Evolutionary conservation across 805 yeast species (phyloP).

Genomic region (Ogataea neopini): DNA sequence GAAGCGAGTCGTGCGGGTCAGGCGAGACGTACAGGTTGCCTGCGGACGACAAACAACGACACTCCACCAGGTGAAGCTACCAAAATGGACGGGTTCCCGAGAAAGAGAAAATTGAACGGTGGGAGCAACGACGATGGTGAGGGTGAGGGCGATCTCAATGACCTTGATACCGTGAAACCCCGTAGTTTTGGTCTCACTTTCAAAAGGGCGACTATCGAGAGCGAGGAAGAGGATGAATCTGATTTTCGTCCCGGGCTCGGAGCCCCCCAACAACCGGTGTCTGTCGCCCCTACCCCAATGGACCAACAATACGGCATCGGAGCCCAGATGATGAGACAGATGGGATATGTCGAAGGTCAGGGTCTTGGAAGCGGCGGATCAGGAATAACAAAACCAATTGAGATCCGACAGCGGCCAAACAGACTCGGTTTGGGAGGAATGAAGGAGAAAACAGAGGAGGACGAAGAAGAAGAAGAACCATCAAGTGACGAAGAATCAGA

Average conservation of each 20-base stretch:
- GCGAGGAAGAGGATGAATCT: not conserved
- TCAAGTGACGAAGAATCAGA: not conserved
- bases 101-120: slow-evolving; percentile 3
- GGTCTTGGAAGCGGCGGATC: slow-evolving; percentile 76
- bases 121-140: not conserved
- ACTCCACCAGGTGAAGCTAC: no score
- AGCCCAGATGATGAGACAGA: slow-evolving; percentile 68
- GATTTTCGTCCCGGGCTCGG: not conserved
- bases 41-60: no score
- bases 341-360: slow-evolving; percentile 86
- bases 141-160: slow-evolving; percentile 6
- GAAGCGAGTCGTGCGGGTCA: no score
- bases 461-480: not conserved
- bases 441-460: slow-evolving; percentile 37
- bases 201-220: not conserved
- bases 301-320: slow-evolving; percentile 72
- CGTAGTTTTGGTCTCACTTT: not conserved
- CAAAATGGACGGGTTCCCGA: not conserved
- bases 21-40: no score
- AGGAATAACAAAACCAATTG: slow-evolving; percentile 83
- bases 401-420: slow-evolving; percentile 62
- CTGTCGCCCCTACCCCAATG: not conserved
- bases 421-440: slow-evolving; percentile 77
- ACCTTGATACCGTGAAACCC: no score
- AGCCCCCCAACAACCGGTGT: not conserved